These are phyloP conservation scores for Kingdonia uniflora DNA, from an alignment of 164 flowering plant species.

Conservation along the genomic window DNA sequence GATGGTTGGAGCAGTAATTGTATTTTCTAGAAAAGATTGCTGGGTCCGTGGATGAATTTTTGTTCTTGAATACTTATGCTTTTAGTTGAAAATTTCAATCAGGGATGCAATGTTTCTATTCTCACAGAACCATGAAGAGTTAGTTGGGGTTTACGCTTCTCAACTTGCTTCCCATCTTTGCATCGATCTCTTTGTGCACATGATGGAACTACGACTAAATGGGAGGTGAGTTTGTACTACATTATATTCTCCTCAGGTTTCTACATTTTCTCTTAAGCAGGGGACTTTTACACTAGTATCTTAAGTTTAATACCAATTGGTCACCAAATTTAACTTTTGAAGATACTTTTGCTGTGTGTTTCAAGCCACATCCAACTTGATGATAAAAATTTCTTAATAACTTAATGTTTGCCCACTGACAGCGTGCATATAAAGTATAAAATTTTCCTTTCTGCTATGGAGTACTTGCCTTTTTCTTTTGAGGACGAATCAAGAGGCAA, in stretches of 20 bases:
- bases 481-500: conserved; percentile 72
- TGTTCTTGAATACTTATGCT: neutral
- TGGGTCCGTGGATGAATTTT: neutral
- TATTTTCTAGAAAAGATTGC: neutral
- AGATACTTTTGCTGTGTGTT: no score
- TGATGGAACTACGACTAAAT: conserved; percentile 90
- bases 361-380: no score
- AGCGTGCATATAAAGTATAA: conserved; percentile 87
- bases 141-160: conserved; percentile 97
- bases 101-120: conserved; percentile 96
- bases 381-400: no score
- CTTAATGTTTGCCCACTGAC: conserved; percentile 13
- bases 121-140: conserved; percentile 78
- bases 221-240: conserved; percentile 41
- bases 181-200: conserved; percentile 92
- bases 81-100: conserved; percentile 11
- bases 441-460: conserved; percentile 84
- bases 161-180: conserved; percentile 90
- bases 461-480: conserved; percentile 72
- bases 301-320: no score
- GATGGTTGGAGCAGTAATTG: no score
- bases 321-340: no score
- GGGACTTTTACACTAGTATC: no score
- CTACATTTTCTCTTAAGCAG: no score
- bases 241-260: no score